Base-by-base conservation (phyloP, 805 yeast species). In the Candida arabinofermentans region DNA sequence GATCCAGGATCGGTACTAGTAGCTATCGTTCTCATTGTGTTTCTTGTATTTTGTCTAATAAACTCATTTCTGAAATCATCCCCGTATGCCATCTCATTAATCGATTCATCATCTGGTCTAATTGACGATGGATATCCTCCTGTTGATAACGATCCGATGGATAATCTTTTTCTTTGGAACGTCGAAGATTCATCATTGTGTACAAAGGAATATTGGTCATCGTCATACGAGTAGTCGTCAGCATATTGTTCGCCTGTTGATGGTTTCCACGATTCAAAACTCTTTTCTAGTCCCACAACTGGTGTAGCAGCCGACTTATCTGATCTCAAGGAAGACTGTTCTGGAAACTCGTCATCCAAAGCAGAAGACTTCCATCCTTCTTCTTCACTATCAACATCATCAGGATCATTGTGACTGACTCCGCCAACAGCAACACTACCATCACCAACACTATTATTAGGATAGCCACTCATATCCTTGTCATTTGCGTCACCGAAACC, bases 81-180 rank as follows among this genome's bases (percentile, higher is more conserved):
- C 13, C 24, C 26, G 21, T 21, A 21, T 13, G 24, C 23, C 4
- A 13, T 21, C n/a, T 22, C 33, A 22, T 30, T 34, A 16, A 42
- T 49, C 14, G 29, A 34, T 19, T 24, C 35, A 8, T 47, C 50
- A 14, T 41, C 45, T 12, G 39, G 34, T 27, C 30, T 31, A 8
- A 39, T 5, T 12, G 41, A 39, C 12, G 29, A 27, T 13, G 54
- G 44, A 14, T 24, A 21, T 5, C 22, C 31, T 9, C 53, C 57
- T 2, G 59, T 54, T 2, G 58, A 56, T 12, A 53, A 42, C 1
- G 58, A 50, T 2, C 58, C 59, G 2, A 55, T 42, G 7, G 60
- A 54, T n/a, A 47, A 47, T 24, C 30, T 41, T 12, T 37, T 36
- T 14, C 41, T 43, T 24, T n/a, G 31, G 31, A 41, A 46, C 18